Evolutionary conservation across 805 yeast genomes (phyloP).

Genomic region (Blastobotrys muscicola): DNA sequence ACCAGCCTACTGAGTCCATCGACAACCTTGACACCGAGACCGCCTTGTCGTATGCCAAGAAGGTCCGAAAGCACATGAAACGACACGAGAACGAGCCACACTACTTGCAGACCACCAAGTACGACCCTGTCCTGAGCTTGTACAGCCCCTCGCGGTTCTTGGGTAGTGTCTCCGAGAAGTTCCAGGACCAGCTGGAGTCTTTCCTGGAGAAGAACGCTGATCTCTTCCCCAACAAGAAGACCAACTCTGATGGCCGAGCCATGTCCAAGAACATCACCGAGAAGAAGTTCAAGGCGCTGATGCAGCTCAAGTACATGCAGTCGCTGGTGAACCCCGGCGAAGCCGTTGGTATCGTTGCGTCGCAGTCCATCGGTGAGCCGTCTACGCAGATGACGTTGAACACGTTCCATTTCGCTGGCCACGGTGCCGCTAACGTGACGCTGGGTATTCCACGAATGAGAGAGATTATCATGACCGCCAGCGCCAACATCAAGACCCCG

Average conservation of each 20-base stretch:
- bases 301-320: constrained; percentile 98
- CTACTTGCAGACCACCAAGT: constrained; percentile 50
- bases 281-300: constrained; percentile 86
- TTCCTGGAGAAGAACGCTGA: constrained; percentile 50
- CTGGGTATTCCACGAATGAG: constrained; percentile 99
- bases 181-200: constrained; percentile 68
- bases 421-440: constrained; percentile 99
- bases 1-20: constrained; percentile 61
- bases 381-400: constrained; percentile 98
- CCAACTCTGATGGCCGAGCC: constrained; percentile 29
- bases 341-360: constrained; percentile 95
- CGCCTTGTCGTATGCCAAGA: constrained; percentile 74
- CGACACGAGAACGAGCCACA: constrained; percentile 58
- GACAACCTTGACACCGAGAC: constrained; percentile 75
- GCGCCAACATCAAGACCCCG: constrained; percentile 92
- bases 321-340: constrained; percentile 95
- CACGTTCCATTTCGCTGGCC: constrained; percentile 98
- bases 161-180: constrained; percentile 88
- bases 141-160: constrained; percentile 83
- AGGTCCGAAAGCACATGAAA: constrained; percentile 52
- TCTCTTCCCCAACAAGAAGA: constrained; percentile 45
- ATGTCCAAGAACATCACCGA: constrained; percentile 32
- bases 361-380: constrained; percentile 98
- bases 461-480: constrained; percentile 99
- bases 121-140: constrained; percentile 81